phyloP scores from a whole-genome alignment of 306 rosid species.

The Quercus gilva region DNA sequence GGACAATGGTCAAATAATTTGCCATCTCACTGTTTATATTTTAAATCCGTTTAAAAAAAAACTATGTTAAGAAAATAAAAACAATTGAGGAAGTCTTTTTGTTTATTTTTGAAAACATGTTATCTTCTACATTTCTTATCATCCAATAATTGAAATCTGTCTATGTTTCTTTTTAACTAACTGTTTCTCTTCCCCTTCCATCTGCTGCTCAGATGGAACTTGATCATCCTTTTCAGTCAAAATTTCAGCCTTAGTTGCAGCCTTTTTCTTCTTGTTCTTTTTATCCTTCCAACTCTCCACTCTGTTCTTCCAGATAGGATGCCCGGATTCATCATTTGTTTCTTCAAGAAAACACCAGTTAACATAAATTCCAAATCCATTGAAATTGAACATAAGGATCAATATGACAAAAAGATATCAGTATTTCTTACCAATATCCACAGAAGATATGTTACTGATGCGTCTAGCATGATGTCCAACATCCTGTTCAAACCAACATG shows the following conservation, averaged over 20 bases:
- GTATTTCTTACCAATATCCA: conserved; percentile 71
- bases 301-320: conserved; percentile 98
- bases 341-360: conserved; percentile 53
- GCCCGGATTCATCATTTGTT: conserved; percentile 72
- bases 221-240: conserved; percentile 53
- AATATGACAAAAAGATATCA: conserved; percentile 10
- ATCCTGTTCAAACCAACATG: conserved; percentile 47
- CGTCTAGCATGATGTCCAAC: conserved; percentile 91
- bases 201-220: conserved; percentile 77
- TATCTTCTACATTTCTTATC: not conserved
- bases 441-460: conserved; percentile 78
- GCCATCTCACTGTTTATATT: no score
- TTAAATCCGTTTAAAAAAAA: no score
- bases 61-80: no score
- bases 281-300: conserved; percentile 98
- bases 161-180: conserved; percentile 31
- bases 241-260: conserved; percentile 47
- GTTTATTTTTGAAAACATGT: not conserved
- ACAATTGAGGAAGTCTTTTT: not conserved
- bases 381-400: conserved; percentile 5
- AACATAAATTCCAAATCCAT: conserved; percentile 8
- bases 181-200: conserved; percentile 76
- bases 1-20: not conserved
- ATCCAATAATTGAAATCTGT: not conserved
- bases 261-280: conserved; percentile 84